phyloP scores from a whole-genome alignment of 2,329 filamentous ascomycete species.

The Fusarium mundagurra region DNA sequence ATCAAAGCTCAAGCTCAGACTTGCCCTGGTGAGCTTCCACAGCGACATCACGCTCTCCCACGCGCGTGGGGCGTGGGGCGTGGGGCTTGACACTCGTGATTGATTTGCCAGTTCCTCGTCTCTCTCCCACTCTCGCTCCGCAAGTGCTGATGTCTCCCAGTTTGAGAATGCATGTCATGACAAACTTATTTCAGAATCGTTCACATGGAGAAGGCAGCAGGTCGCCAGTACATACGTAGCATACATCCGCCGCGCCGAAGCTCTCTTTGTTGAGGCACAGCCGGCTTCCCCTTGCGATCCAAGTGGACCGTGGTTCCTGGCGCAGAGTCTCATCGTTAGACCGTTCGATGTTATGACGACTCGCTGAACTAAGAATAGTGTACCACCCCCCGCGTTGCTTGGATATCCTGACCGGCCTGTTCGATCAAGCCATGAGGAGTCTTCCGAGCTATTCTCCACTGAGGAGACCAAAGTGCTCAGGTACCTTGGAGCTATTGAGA shows the following conservation, averaged over 20 bases:
- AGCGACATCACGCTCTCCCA: constrained; percentile 37
- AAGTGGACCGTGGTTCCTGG: constrained; percentile 38
- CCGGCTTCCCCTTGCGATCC: constrained; percentile 11
- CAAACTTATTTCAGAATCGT: constrained; percentile 43
- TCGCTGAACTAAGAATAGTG: constrained; percentile 40
- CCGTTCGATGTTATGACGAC: constrained; percentile 36
- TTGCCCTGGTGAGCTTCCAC: constrained; percentile 37
- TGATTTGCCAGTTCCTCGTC: constrained; percentile 40
- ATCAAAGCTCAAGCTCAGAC: constrained; percentile 18
- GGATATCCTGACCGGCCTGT: constrained; percentile 22
- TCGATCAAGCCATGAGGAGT: constrained; percentile 32
- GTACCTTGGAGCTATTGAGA: constrained; percentile 30
- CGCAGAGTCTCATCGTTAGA: constrained; percentile 21
- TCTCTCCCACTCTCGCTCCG: constrained; percentile 45
- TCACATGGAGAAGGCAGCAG: constrained; percentile 35
- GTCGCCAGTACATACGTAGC: constrained; percentile 12
- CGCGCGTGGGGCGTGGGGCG: constrained; percentile 43
- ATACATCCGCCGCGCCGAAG: constrained; percentile 22
- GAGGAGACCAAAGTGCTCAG: constrained; percentile 39
- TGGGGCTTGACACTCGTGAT: constrained; percentile 38
- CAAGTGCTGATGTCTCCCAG: constrained; percentile 41
- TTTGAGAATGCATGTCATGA: constrained; percentile 40
- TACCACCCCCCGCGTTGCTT: constrained; percentile 38
- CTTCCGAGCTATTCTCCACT: constrained; percentile 40
- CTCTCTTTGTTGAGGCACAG: constrained; percentile 23